phyloP scores from a whole-genome alignment of 2,329 filamentous ascomycete genomes.

The Leptographium procerum region DNA sequence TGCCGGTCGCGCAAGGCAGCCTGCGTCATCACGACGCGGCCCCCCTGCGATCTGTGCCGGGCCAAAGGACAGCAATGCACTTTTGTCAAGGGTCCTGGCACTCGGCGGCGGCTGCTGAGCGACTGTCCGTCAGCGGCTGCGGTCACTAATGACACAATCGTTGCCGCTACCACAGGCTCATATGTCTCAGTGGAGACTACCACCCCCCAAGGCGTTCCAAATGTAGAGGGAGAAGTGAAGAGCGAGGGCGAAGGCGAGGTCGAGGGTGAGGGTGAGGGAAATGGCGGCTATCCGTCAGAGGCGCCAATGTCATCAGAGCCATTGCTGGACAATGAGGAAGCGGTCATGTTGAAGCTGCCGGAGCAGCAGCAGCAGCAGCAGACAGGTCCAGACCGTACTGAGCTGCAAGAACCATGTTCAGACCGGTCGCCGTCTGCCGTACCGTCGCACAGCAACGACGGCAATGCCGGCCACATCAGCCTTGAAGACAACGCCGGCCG shows the following conservation, averaged over 20 bases:
- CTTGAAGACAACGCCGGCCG: neutral
- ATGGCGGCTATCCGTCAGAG: no score
- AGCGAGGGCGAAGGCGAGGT: neutral
- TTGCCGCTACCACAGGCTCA: neutral
- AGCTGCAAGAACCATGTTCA: neutral
- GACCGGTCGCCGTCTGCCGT: neutral
- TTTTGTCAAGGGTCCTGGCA: neutral
- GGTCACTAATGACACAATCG: neutral
- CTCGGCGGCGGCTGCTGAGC: neutral
- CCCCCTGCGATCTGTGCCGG: slow-evolving; percentile 2
- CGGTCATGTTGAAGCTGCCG: neutral
- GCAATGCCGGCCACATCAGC: neutral
- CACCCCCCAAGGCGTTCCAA: neutral
- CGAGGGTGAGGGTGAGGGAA: neutral
- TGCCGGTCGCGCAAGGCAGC: slow-evolving; percentile 4
- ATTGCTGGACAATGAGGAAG: neutral
- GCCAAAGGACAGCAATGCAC: slow-evolving; percentile 1
- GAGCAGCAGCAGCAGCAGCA: neutral
- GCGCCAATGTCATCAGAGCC: neutral
- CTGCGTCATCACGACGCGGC: neutral
- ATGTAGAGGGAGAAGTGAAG: neutral
- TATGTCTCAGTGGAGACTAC: neutral
- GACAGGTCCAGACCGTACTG: no score
- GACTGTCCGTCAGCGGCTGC: neutral
- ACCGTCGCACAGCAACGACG: neutral